Percentiles rank a stretch among this genome's conserved stretches.
Conservation (phyloP, 441 rosid species). For the Adansonia madagascariensis region DNA sequence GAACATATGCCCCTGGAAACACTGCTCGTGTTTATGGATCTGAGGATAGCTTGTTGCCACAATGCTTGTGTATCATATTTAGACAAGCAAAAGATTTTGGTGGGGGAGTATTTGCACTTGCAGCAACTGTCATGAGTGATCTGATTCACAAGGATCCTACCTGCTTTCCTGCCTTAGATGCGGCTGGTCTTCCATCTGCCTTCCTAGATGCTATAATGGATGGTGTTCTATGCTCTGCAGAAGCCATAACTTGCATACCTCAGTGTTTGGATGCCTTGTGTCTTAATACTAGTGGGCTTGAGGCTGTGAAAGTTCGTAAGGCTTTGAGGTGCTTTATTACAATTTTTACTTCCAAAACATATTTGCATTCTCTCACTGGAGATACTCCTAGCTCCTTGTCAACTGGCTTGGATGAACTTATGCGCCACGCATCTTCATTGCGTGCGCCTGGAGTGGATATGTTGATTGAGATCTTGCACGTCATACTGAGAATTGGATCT, state of each 20-base stretch:
- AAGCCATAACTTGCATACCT: slow-evolving; percentile 96
- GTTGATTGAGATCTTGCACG: slow-evolving; percentile 81
- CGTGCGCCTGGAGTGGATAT: slow-evolving; percentile 90
- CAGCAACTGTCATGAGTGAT: slow-evolving; percentile 97
- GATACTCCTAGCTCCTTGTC: slow-evolving; percentile 85
- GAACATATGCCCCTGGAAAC: slow-evolving; percentile 95
- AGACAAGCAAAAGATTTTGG: slow-evolving; percentile 92
- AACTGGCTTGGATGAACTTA: slow-evolving; percentile 90
- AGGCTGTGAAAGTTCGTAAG: slow-evolving; percentile 83
- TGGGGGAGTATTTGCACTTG: slow-evolving; percentile 96
- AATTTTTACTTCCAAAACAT: slow-evolving; percentile 78
- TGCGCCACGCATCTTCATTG: slow-evolving; percentile 91
- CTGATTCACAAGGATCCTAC: slow-evolving; percentile 98
- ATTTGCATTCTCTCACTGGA: slow-evolving; percentile 81
- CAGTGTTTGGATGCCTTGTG: slow-evolving; percentile 98
- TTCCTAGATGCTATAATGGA: slow-evolving; percentile 93
- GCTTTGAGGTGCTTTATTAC: slow-evolving; percentile 91
- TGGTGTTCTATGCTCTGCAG: slow-evolving; percentile 86
- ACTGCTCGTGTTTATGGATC: slow-evolving; percentile 80
- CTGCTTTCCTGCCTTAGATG: slow-evolving; percentile 85
- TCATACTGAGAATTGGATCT: slow-evolving; percentile 67
- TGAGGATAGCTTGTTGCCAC: slow-evolving; percentile 88
- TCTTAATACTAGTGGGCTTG: slow-evolving; percentile 85
- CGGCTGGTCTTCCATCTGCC: slow-evolving; percentile 91
- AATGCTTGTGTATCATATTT: slow-evolving; percentile 83